Base-by-base conservation (phyloP, 257 asterid species). In the Oldenlandia corymbosa region DNA sequence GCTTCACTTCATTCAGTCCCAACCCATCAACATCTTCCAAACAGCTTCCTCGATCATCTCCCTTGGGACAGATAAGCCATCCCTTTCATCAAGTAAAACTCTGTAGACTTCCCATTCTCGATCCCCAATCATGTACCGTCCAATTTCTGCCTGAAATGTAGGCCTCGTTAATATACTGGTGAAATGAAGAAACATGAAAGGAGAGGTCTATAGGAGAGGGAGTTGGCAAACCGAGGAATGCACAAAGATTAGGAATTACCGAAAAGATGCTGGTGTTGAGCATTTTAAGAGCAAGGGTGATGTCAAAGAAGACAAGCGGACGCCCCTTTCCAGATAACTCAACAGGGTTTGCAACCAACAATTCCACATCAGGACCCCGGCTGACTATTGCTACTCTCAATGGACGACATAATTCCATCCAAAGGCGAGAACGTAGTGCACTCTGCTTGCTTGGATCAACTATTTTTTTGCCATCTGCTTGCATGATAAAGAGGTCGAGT, bases 291-390 rank as follows among this genome's bases (percentile, higher is more conserved):
- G 95, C 92, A 30, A 84, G 83, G 16, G 96, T 91, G 49, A 91
- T 86, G 82, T 91, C 96, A 52, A 80, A 52, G 77, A 91, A 91
- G 51, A 91, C 96, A 37, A 78, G 62, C 52, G 98, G 98, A 4
- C 96, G 95, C 4, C 98, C 98, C 73, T 83, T 79, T 12, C 98
- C 95, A 0, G 94, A 84, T 63, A 88, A 73, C 81, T 91, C 98
- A 0, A 86, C 83, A 0, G 90, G 98, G 71, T 88, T 91, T 21
- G 94, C 97, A 31, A 88, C 95, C 62, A 91, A 60, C 58, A 91
- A 73, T 70, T 91, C 96, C 2, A 90, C 76, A 60, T 91, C 98
- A 18, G 96, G 98, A 63, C 95, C 96, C 39, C 98, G 88, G 83
- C 81, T 80, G 48, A 83, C 75, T 68, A 86, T 28, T 20, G 92